Evolutionary conservation across 176 grass and related monocot species (phyloP), one percentile per base, ranked within the genome.

Genomic region (Zea luxurians): DNA sequence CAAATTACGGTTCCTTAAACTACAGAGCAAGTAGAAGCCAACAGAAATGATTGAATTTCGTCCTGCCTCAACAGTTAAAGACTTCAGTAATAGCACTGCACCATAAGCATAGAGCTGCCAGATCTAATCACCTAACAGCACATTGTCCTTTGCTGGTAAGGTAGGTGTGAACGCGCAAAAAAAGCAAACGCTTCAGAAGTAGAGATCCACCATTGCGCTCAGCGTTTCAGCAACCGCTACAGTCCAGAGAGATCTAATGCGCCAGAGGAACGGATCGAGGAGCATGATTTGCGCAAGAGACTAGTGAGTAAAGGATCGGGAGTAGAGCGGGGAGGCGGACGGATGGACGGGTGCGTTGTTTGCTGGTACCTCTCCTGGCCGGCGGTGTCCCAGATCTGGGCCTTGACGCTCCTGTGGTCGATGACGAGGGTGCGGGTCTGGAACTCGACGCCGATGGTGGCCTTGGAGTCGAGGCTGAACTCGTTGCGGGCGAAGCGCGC

Each of bases 391-490:
- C 90, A 92, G 84, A 92, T 92, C 83, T 92, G 90, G 46, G 90
- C 90, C 83, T 91, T 91, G 78, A 90, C 66, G 10, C 64, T 85
- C n/a, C 84, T 68, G 20, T 74, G 61, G 78, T 89, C 78, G 83
- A 89, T 89, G 78, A 74, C 83, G 73, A 89, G 87, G 36, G 87
- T 89, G 50, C 87, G 78, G 4, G 79, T 78, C 76, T 78, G 76
- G 87, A 98, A 98, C 85, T 98, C 95, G 70, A 98, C 95, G 37
- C 91, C 95, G 78, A 98, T 98, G 83, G 95, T 98, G 80, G 95
- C 91, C 75, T 98, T 98, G 54, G 91, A 94, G 67, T 98, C 91
- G 79, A 94, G 91, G 86, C 91, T 94, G 83, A 98, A 98, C 85
- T 94, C 89, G 89, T 98, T 98, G 71, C 83, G 80, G 11, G 87